Evolutionary conservation across 139 green algal genomes (phyloP), one percentile per base, ranked within the genome.

Genomic region (Closterium sp.): DNA sequence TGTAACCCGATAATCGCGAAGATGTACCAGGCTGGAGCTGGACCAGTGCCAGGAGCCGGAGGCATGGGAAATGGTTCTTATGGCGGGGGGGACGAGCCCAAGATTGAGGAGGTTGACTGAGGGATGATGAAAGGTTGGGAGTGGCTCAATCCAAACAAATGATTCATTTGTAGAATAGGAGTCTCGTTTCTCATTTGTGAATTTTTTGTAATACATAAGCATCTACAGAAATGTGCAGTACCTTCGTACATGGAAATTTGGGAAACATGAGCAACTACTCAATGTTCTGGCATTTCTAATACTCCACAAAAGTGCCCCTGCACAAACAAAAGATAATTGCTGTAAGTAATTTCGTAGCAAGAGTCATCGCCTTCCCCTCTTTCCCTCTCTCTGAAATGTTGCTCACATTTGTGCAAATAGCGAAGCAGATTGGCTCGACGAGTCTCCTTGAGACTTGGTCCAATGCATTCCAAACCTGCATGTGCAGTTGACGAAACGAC

Each of bases 1-100:
- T 98, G 97, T 95, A 98, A 96, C 92, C 98, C 98, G 84, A 99
- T 99, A 95, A 98, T 98, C 88, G 93, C 94, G 34, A 97, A 97
- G 86, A 96, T 97, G 95, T 97, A 97, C 97, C 89, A 92, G 70
- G 84, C n/a, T 32, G 73, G 62, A 24, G 17, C 11, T 79, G 62
- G 62, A 79, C 62, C 62, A 5, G 19, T 79, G 62, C 62, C 62
- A 79, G 62, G 62, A 79, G 62, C 62, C 1, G 62, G 62, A 79
- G 62, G 62, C 1, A 27, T 79, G 62, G 17, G 62, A 79, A 13
- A 13, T 27, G 62, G 17, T 22, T 22, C 10, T 79, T 6, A 13
- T 79, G 4, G 62, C 17, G 62, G 62, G 11, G 17, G 62, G 0
- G 62, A 22, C 62, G 62, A 13, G 62, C 62, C 62, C 9, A 79